A percentile compares a stretch with the other conserved stretches of the same genome.
Evolutionary conservation across 768 basidiomycete genomes (phyloP).

Genomic region (Mrakia hoshinonis): DNA sequence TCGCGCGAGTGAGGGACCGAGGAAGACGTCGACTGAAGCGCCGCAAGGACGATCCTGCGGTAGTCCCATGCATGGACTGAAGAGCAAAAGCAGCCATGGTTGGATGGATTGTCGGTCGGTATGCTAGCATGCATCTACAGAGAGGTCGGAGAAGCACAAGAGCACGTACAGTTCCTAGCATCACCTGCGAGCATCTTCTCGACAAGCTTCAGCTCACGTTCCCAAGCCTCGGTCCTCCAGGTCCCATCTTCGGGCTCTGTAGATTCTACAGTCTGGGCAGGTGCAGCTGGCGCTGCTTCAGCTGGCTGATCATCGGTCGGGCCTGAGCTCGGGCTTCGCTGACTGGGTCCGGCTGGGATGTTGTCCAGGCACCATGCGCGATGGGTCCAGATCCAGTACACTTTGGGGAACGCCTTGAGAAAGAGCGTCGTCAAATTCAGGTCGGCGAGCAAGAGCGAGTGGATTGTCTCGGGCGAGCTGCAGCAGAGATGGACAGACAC

Average conservation of each 20-base stretch:
- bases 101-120: too few relatives aligned
- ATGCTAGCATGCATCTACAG: neutral
- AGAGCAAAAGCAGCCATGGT: neutral
- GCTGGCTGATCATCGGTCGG: neutral
- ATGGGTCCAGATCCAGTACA: conserved; percentile 99
- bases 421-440: conserved; percentile 69
- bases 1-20: conserved; percentile 43
- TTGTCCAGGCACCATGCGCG: conserved; percentile 87
- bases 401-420: conserved; percentile 79
- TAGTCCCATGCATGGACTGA: conserved; percentile 94
- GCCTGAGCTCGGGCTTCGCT: neutral
- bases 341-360: conserved; percentile 61
- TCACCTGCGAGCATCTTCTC: conserved; percentile 90
- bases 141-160: conserved; percentile 9
- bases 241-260: conserved; percentile 38
- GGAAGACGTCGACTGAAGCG: neutral
- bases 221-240: conserved; percentile 80
- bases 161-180: conserved; percentile 76
- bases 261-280: conserved; percentile 20
- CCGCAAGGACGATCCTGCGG: conserved; percentile 67
- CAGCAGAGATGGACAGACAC: conserved; percentile 2
- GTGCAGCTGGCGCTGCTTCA: neutral
- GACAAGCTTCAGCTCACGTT: conserved; percentile 71
- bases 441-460: conserved; percentile 60
- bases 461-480: conserved; percentile 56